Evolutionary conservation across 169 alveolate species (phyloP), one percentile per base, ranked within the genome.

Genomic region (Plasmodium cynomolgi): DNA sequence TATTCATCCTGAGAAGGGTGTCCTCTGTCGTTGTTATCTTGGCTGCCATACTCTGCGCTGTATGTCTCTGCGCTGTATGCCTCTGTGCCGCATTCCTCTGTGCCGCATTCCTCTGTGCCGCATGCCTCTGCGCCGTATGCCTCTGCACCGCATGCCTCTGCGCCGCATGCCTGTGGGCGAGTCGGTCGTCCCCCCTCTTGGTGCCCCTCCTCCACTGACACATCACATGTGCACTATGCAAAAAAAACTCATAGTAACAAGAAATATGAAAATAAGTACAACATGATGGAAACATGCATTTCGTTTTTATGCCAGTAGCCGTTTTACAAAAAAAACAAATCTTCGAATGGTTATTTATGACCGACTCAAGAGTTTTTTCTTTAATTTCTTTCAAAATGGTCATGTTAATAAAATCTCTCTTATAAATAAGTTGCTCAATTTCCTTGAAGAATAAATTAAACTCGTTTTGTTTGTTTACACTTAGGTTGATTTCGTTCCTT

Each of bases 261-360:
- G 79, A 75, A n/a, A 85, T 74, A 39, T 85, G 93, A 26, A 85
- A 85, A 54, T 85, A 85, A 2, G 84, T 41, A 33, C 6, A 71
- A 33, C 93, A 85, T 11, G 93, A 85, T 3, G 93, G 93, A 9
- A 37, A 85, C 93, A 85, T 85, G 39, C 93, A 85, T 54, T 85
- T 85, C 2, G 85, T 85, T 54, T 85, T 85, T 20, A 85, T 85
- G 20, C 93, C 93, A 0, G 39, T 41, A 0, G 3, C 13, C 23
- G 23, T 33, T 13, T 85, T 85, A 75, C 93, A 85, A 17, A 85
- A 85, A 17, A 34, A 8, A 33, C 93, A 85, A 11, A 47, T 23
- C 41, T 75, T 75, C 1, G 82, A 50, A 54, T 75, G 58, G 15
- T 85, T 85, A 11, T 50, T 85, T n/a, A 47, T 7, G 7, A 85